These are phyloP conservation scores for Lyophyllum shimeji DNA, from an alignment of 768 basidiomycete genomes.

Conservation along the genomic window DNA sequence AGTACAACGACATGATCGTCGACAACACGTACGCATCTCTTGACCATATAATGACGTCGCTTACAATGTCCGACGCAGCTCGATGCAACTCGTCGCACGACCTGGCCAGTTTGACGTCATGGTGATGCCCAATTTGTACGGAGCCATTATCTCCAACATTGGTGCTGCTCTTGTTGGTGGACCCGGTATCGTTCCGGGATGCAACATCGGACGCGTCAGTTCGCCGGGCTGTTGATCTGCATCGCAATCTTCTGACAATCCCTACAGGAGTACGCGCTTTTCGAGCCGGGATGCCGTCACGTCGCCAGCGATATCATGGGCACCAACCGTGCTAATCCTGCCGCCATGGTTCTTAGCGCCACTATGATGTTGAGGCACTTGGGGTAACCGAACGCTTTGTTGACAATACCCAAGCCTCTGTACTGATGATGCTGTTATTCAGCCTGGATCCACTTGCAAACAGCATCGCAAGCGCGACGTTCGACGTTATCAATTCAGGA, in stretches of 20 bases:
- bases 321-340: slow-evolving; percentile 93
- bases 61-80: slow-evolving; percentile 44
- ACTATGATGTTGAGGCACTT: slow-evolving; percentile 98
- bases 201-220: slow-evolving; percentile 90
- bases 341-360: slow-evolving; percentile 95
- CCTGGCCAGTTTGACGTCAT: slow-evolving; percentile 98
- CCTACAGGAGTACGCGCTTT: slow-evolving; percentile 88
- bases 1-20: slow-evolving; percentile 97
- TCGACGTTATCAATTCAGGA: slow-evolving; percentile 87
- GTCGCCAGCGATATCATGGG: slow-evolving; percentile 96
- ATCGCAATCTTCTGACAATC: slow-evolving; percentile 13
- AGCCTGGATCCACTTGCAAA: slow-evolving; percentile 94
- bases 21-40: slow-evolving; percentile 81
- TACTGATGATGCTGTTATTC: slow-evolving; percentile 22
- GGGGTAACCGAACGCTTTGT: slow-evolving; percentile 53
- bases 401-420: background rate
- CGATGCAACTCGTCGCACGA: slow-evolving; percentile 98
- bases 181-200: slow-evolving; percentile 96
- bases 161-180: slow-evolving; percentile 98
- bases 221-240: background rate
- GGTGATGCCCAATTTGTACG: slow-evolving; percentile 98
- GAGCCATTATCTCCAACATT: slow-evolving; percentile 97
- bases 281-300: slow-evolving; percentile 98
- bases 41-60: slow-evolving; percentile 1
- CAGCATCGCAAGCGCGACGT: slow-evolving; percentile 87